Evolutionary conservation across 345 rosid species (phyloP).

Genomic region (Gossypium longicalyx): DNA sequence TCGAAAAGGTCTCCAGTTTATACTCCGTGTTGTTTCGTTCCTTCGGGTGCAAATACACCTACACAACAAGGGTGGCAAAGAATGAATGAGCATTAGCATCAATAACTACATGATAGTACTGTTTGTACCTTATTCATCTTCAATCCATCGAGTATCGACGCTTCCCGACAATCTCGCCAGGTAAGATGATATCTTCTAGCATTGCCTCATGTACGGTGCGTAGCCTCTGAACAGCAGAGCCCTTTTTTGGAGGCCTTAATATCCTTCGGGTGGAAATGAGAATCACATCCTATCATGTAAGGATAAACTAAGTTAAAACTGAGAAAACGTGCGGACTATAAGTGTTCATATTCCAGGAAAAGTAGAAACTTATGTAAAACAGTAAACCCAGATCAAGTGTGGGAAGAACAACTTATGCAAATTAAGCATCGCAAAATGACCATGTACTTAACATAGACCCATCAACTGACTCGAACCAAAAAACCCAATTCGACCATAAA

Average conservation of each 20-base stretch:
- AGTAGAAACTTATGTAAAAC: not conserved
- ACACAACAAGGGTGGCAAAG: not conserved
- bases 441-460: too few species aligned
- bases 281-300: slow-evolving; percentile 55
- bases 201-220: slow-evolving; percentile 82
- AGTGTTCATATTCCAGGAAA: too few species aligned
- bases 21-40: slow-evolving; percentile 72
- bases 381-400: not conserved
- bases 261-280: slow-evolving; percentile 72
- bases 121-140: slow-evolving; percentile 66
- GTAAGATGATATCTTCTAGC: slow-evolving; percentile 77
- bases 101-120: not conserved
- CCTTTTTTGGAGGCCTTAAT: slow-evolving; percentile 83
- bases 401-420: not conserved
- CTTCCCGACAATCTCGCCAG: slow-evolving; percentile 93
- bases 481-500: too few species aligned
- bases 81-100: not conserved
- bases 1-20: slow-evolving; percentile 69
- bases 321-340: not conserved
- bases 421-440: too few species aligned
- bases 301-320: not conserved
- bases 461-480: too few species aligned
- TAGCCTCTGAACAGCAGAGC: slow-evolving; percentile 84
- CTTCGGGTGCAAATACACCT: slow-evolving; percentile 84
- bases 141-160: slow-evolving; percentile 92